Conservation (phyloP, 139 green algal genomes). For the Trebouxia sp. region DNA sequence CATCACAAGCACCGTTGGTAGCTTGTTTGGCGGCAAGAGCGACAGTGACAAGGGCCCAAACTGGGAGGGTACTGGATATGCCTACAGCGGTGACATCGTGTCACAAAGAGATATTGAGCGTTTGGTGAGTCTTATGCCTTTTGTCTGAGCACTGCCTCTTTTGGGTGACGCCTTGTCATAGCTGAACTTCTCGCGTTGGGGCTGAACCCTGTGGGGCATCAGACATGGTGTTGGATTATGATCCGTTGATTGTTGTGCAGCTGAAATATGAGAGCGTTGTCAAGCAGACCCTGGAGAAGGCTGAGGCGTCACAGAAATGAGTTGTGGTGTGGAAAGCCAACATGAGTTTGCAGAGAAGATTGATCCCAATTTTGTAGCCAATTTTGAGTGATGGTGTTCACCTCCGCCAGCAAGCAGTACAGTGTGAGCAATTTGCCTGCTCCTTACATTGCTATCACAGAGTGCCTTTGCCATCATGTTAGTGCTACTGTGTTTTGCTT, state of each 20-base stretch:
- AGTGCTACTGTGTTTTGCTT: too few relatives aligned
- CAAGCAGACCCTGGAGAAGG: conserved; percentile 40
- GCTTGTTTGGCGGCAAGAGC: conserved; percentile 32
- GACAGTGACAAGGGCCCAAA: background rate
- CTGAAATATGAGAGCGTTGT: conserved; percentile 39
- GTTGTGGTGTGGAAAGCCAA: too few relatives aligned
- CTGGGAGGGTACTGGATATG: conserved; percentile 24
- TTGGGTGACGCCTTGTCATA: background rate
- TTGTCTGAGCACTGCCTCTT: background rate
- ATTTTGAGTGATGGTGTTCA: too few relatives aligned
- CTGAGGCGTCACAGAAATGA: conserved; percentile 28
- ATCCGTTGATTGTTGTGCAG: background rate
- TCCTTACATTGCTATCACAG: too few relatives aligned
- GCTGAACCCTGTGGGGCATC: too few relatives aligned
- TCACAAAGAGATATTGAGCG: conserved; percentile 40
- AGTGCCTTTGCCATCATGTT: too few relatives aligned
- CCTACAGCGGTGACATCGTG: conserved; percentile 29
- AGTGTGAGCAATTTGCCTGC: too few relatives aligned
- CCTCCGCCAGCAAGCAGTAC: too few relatives aligned
- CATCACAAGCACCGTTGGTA: conserved; percentile 25
- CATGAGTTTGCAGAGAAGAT: too few relatives aligned
- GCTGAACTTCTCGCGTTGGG: too few relatives aligned
- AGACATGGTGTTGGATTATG: background rate
- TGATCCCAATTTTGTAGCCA: too few relatives aligned
- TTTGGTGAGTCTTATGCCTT: conserved; percentile 26